Evolutionary conservation across 1,284 basidiomycete genomes (phyloP), one percentile per base, ranked within the genome.

Genomic region (Amylostereum chailletii): DNA sequence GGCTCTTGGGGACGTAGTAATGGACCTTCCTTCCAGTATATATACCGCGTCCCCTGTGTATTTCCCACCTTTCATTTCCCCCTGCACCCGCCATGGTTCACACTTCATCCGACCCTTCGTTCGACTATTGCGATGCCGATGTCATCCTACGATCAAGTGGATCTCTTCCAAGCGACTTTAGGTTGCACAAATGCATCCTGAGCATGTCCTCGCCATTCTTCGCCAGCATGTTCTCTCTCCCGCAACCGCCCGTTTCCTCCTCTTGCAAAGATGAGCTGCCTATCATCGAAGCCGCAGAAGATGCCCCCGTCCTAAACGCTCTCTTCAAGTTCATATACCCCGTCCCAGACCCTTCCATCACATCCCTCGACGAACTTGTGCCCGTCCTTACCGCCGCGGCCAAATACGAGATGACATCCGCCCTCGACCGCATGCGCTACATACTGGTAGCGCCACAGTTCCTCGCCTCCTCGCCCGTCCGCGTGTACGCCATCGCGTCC

Each of bases 401-500:
- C 57, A 87, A 88, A 60, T 88, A 86, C 60, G 80, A 86, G 53
- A 69, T 86, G 51, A 50, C 62, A 1, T 64, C 65, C 3, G 75
- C 73, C 40, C 65, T 75, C 51, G 61, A 65, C 39, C 59, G 67
- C 1, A 68, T 87, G 6, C 75, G 81, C 51, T 66, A 62, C 44
- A 60, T 72, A 27, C 74, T 87, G 43, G 57, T 81, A 30, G 69
- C 74, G 0, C 70, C 74, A 1, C 61, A 59, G 7, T 82, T 81
- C 59, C 61, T 81, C 26, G 55, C 66, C 40, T 55, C 62, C 26
- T 66, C 66, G 26, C 78, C 86, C 3, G 67, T 72, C 26, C 76
- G 82, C 10, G 80, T 84, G 8, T 88, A 82, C 57, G 82, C 85
- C 29, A 78, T 86, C 44, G 82, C 85, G 2, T 77, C 75, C 52